Base-by-base conservation (phyloP, 257 asterid genomes). In the Leptodermis oblonga region DNA sequence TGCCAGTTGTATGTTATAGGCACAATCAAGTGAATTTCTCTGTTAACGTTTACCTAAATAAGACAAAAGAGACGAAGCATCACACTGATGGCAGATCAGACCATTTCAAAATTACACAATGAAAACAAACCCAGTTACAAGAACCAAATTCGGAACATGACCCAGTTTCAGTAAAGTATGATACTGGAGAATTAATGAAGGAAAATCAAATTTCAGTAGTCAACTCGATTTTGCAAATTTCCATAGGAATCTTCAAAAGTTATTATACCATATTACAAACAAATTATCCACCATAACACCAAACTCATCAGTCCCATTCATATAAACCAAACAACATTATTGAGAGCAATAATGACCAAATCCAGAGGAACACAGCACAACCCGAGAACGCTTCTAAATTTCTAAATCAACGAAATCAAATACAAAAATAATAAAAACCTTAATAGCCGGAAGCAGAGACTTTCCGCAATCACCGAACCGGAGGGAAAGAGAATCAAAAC, bases 401-500 rank as follows among this genome's bases (percentile, higher is more conserved):
- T n/a, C n/a, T 0, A 4, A 31, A 22, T 48, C 30, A 49, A 67
- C 12, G 20, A 48, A 67, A 67, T 46, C 25, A 13, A 26, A 52
- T 23, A n/a, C 18, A 52, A 18, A 43, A 8, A 65, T 48, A 20
- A 31, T 13, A 12, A 62, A 31, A 26, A 67, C 70, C 70, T 67
- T 30, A 17, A 48, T 53, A 2, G 61, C 61, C 46, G 61, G 33
- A 46, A 7, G 43, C 58, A 42, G 2, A 22, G 15, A 1, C 28
- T 48, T 20, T 4, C 15, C 55, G 70, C 10, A 22, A 45, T 30
- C 45, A 28, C 55, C 23, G 10, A 43, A 15, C 70, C 42, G 70
- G 41, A 7, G 59, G 46, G 59, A 25, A 64, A 65, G 41, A 42
- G 61, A 31, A 54, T 54, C 46, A 23, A 49, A 67, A 49, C 71